Base-by-base conservation (phyloP, 805 yeast genomes). In the Wickerhamiella spandovensis region DNA sequence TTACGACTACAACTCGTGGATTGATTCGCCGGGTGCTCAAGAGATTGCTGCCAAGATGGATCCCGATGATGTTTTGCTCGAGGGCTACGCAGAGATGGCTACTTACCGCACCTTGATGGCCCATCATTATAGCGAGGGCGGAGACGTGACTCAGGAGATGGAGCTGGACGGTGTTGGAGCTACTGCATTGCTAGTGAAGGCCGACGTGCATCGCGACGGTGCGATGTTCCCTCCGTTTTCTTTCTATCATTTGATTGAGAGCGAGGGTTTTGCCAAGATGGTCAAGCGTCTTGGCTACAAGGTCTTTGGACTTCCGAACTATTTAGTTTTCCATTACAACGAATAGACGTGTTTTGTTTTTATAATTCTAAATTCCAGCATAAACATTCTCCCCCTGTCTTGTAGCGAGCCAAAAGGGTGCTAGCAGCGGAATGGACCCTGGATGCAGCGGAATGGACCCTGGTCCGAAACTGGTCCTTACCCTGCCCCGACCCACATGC, bases 191-290 rank as follows among this genome's bases (percentile, higher is more conserved):
- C 66, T 92, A 68, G 99, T 92, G 28, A 87, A 90, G 64, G 95
- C 97, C 10, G 97, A 89, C 58, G 99, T 92, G 49, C 99, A 92
- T 68, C 77, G 98, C 65, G 98, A 92, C 66, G 99, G 99, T 48
- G 97, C 97, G 50, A 90, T 92, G 97, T 92, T 92, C 78, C 98
- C 99, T 17, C 85, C 94, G 47, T 92, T 92, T 78, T 92, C 98
- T 53, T 92, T 92, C 73, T 89, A 90, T 66, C 95, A 92, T 66
- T 74, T 92, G 66, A 88, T 92, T 56, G 98, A 92, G 71, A 89
- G 97, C 9, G 98, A 92, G 69, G 98, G 98, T 17, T 92, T 92
- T 68, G 97, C 75, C 81, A 84, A 62, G 67, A 92, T 92, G 97
- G 96, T 95, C 43, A 87, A 88, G 67, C 74, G 97, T 59, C 73